Base-by-base conservation (phyloP, 2,329 filamentous ascomycete genomes). In the Fusarium ramigenum region DNA sequence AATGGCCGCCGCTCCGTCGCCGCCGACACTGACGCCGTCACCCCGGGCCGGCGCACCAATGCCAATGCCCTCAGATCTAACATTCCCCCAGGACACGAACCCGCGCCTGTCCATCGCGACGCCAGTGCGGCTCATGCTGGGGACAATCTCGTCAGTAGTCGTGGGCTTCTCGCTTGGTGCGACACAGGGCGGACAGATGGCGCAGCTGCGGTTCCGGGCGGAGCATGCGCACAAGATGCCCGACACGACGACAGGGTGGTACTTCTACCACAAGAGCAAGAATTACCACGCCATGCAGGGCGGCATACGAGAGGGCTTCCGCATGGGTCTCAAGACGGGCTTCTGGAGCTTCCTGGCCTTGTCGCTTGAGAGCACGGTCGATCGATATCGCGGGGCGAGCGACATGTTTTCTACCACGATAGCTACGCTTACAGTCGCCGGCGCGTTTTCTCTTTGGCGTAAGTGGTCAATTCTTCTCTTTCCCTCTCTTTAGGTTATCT, bases 251-350 rank as follows among this genome's bases (percentile, higher is more conserved):
- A 90, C 91, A 5, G 96, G 95, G 23, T 99, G 96, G 96, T 99
- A 96, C 80, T 89, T 98, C n/a, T 99, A 99, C 83, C 96, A 98
- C 86, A 98, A 98, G 84, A 94, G 91, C 80, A 98, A 98, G 83
- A 98, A 97, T 83, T 98, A 99, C 84, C 91, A 94, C 78, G 89
- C 93, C 58, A 91, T 93, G 77, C 88, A 93, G 28, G 93, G 93
- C 10, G 96, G 93, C 2, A 85, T 97, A 23, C 90, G 90, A 59
- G 94, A 97, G 78, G 96, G 94, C 0, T 77, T 94, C 56, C 91
- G 88, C 74, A 93, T 96, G 87, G 95, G 93, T 3, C 80, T 84
- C 37, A 91, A 89, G 75, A 86, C 97, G 10, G 89, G 90, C 9
- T 84, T 92, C 50, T 95, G 95, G 89, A 93, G 90, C 5, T 88